Base-by-base conservation (phyloP, 345 rosid species). In the Euphorbia tirucalli region DNA sequence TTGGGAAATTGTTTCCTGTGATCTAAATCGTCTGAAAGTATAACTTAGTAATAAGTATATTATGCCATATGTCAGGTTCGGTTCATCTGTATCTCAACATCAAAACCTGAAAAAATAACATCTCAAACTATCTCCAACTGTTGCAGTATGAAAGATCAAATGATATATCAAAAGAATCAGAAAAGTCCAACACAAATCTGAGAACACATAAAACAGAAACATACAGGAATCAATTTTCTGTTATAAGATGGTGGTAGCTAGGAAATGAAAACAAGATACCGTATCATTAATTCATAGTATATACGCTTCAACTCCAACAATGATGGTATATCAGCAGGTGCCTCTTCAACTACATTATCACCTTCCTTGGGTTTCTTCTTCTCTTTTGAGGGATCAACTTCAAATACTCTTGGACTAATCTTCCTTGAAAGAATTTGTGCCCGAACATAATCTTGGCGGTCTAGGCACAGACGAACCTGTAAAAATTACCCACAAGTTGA, bases 361-460 rank as follows among this genome's bases (percentile, higher is more conserved):
- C 95, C 95, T 84, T 92, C 97, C 76, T 96, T 96, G 44, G 96
- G 93, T 79, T 89, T 93, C 81, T 93, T 96, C 85, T 93, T 93
- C 75, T 88, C 96, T 69, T 96, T 91, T 7, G 93, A 82, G 66
- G 87, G 67, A 72, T 90, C 96, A 43, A 72, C 87, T 55, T 87
- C 90, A 83, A 96, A 96, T 22, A 89, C 99, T 80, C 95, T 85
- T 7, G 95, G 86, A 70, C 89, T 96, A 73, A 96, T 88, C 90
- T 87, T 96, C 89, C 94, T 96, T 11, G 98, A 90, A 30, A 96
- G 89, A 79, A 96, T 96, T 79, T 93, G 98, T 0, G 98, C 95
- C 55, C 98, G 92, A n/a, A 93, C 92, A 83, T 75, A 93, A 77
- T 96, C 99, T 68, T 88, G 84, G 65, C 96, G 84, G 70, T 94